Evolutionary conservation across 192 early-diverging fungal species (phyloP), one percentile per base, ranked within the genome.

Genomic region (Coemansia umbellata): DNA sequence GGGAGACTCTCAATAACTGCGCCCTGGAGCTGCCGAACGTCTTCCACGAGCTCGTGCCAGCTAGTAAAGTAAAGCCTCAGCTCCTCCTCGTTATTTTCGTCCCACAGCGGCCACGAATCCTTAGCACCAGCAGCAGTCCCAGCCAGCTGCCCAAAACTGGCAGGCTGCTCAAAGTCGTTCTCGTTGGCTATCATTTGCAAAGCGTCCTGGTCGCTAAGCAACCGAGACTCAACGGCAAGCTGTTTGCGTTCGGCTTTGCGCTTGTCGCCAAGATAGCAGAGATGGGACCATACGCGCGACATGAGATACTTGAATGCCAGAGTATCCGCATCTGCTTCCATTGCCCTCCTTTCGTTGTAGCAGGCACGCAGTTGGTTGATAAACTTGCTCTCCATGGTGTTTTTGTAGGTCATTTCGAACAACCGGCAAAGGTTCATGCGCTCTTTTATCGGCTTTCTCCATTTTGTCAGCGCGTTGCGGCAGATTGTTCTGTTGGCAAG

Each of bases 31-130:
- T 24, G 44, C 2, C 40, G 62, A n/a, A 57, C 37, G 2, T 50
- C 50, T 13, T 15, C 7, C 18, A 45, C 50, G 11, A 61, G 35
- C 19, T 54, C 27, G 13, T 41, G 69, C 69, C 69, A 73, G 0
- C 35, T 42, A 30, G 13, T 19, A 47, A 73, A 73, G 40, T 28
- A 55, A 22, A 30, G 0, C 13, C 6, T 5, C 28, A 64, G 37
- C 22, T 45, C 26, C 13, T 51, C 18, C 13, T 36, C 32, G n/a
- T n/a, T n/a, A n/a, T n/a, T n/a, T n/a, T n/a, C n/a, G n/a, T n/a
- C n/a, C n/a, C n/a, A n/a, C n/a, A n/a, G n/a, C n/a, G n/a, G n/a
- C n/a, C n/a, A n/a, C n/a, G n/a, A n/a, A n/a, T n/a, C n/a, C n/a
- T n/a, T n/a, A n/a, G n/a, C n/a, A n/a, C n/a, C n/a, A n/a, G 9